Evolutionary conservation across 2,329 filamentous ascomycete species (phyloP).

Genomic region (Thermothelomyces thermophilus): DNA sequence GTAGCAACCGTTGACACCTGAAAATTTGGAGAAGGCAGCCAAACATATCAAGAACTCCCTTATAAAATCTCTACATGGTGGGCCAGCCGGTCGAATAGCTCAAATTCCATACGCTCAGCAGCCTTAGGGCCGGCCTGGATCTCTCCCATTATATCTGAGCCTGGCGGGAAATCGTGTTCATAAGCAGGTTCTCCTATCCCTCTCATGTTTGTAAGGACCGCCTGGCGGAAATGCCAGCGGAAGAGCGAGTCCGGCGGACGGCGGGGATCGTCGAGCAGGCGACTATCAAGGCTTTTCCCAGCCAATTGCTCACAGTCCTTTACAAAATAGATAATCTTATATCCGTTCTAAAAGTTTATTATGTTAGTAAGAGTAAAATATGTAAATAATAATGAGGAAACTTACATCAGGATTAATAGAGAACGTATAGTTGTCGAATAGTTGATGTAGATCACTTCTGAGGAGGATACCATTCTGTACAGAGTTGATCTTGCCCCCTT

Average conservation of each 20-base stretch:
- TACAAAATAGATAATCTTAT: constrained; percentile 1
- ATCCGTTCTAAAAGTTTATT: background rate
- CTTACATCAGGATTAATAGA: constrained; percentile 8
- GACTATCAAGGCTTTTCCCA: background rate
- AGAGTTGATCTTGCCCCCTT: constrained; percentile 5
- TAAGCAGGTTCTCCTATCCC: background rate
- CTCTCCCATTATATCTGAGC: constrained; percentile 4
- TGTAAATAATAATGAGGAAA: background rate
- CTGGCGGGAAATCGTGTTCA: constrained; percentile 1
- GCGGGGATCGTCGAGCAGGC: constrained; percentile 1
- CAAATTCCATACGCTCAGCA: constrained; percentile 6
- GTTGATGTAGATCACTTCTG: background rate
- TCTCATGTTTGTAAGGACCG: constrained; percentile 5
- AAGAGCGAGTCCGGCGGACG: background rate
- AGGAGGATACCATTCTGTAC: constrained; percentile 5
- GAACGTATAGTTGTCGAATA: background rate
- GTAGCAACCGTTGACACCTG: too few species aligned
- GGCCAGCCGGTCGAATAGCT: constrained; percentile 3
- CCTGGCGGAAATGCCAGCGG: constrained; percentile 7
- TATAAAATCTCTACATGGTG: constrained; percentile 1
- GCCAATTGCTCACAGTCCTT: background rate
- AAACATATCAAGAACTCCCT: too few species aligned
- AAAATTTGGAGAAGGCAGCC: too few species aligned
- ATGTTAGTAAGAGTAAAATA: background rate
- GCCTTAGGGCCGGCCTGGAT: constrained; percentile 2